Evolutionary conservation across 306 rosid genomes (phyloP).

Genomic region (Casuarina glauca): DNA sequence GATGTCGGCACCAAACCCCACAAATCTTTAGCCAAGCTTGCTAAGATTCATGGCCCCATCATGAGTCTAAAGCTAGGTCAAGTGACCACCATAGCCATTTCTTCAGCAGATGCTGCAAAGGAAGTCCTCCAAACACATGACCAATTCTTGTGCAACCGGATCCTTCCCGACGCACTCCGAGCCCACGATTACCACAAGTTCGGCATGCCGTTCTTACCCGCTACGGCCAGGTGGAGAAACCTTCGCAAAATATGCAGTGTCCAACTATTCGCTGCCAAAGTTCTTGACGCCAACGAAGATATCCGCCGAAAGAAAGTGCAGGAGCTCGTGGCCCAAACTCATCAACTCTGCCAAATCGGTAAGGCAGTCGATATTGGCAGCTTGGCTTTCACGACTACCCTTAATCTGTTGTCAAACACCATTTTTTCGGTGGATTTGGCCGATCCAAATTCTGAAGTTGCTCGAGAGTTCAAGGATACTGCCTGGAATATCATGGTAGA

Average conservation of each 20-base stretch:
- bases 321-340: slow-evolving; percentile 25
- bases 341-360: neutral
- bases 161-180: slow-evolving; percentile 21
- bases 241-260: slow-evolving; percentile 39
- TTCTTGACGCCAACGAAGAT: slow-evolving; percentile 30
- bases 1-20: slow-evolving; percentile 53
- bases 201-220: slow-evolving; percentile 38
- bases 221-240: slow-evolving; percentile 39
- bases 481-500: slow-evolving; percentile 30
- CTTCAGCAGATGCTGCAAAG: slow-evolving; percentile 42
- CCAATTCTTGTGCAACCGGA: slow-evolving; percentile 38
- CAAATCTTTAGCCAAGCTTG: slow-evolving; percentile 36
- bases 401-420: slow-evolving; percentile 46
- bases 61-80: slow-evolving; percentile 50
- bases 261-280: slow-evolving; percentile 35
- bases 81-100: slow-evolving; percentile 40
- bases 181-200: slow-evolving; percentile 28
- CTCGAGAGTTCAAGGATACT: slow-evolving; percentile 36
- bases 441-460: slow-evolving; percentile 12
- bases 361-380: slow-evolving; percentile 46
- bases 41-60: slow-evolving; percentile 47
- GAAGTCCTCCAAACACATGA: slow-evolving; percentile 48
- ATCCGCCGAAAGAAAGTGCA: slow-evolving; percentile 26
- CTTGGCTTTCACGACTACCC: slow-evolving; percentile 33
- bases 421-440: slow-evolving; percentile 47